Conservation (phyloP, 352 stramenopile genomes). For the Thraustochytrium striatum region DNA sequence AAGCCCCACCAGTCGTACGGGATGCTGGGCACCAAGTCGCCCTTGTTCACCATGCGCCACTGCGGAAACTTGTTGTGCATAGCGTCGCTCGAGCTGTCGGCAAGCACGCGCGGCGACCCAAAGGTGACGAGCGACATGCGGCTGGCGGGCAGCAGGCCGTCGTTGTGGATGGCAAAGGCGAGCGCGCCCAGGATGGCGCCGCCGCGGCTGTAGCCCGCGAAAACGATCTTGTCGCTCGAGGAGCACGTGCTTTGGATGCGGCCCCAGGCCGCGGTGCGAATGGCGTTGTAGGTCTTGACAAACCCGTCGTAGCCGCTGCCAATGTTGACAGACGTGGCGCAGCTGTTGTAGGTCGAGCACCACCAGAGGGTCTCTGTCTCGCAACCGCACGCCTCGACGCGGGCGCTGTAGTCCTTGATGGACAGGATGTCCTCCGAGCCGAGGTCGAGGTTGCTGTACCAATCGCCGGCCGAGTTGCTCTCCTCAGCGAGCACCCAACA, state of each 20-base stretch:
- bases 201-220: slow-evolving; percentile 16
- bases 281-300: slow-evolving; percentile 24
- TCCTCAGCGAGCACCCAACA: slow-evolving; percentile 36
- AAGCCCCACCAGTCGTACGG: slow-evolving; percentile 43
- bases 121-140: slow-evolving; percentile 8
- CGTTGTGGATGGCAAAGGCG: slow-evolving; percentile 19
- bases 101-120: slow-evolving; percentile 18
- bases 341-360: slow-evolving; percentile 33
- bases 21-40: neutral
- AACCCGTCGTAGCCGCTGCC: slow-evolving; percentile 18
- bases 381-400: slow-evolving; percentile 14
- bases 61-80: slow-evolving; percentile 25
- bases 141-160: neutral
- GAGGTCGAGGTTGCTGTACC: slow-evolving; percentile 21
- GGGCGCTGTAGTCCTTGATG: neutral
- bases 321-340: neutral
- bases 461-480: neutral
- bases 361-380: slow-evolving; percentile 19
- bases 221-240: neutral
- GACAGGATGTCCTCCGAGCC: slow-evolving; percentile 12
- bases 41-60: slow-evolving; percentile 2
- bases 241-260: neutral
- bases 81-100: neutral
- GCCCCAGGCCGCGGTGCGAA: neutral
- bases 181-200: neutral